Evolutionary conservation across 345 rosid genomes (phyloP).

Genomic region (Erucastrum elatum): DNA sequence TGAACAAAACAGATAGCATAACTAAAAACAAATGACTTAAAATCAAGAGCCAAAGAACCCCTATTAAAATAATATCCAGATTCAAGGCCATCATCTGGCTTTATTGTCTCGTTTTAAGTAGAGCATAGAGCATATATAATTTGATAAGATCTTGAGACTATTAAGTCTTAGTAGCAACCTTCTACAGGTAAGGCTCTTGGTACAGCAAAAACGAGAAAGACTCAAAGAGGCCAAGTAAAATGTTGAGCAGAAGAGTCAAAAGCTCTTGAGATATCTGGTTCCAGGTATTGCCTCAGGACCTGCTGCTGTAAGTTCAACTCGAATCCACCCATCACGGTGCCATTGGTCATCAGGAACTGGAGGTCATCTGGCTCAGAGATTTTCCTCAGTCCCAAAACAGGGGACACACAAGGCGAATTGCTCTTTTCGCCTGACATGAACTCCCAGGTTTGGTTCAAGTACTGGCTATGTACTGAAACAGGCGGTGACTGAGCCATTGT

Average conservation of each 20-base stretch:
- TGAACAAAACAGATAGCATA: neutral
- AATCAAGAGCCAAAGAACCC: conserved; percentile 10
- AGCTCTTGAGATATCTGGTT: conserved; percentile 54
- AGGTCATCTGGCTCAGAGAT: conserved; percentile 40
- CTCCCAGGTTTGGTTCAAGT: conserved; percentile 53
- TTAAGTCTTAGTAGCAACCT: conserved; percentile 26
- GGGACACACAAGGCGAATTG: conserved; percentile 40
- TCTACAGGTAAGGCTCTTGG: conserved; percentile 22
- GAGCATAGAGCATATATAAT: neutral
- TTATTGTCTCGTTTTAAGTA: conserved; percentile 23
- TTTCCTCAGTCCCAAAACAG: conserved; percentile 50
- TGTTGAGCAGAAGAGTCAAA: conserved; percentile 50
- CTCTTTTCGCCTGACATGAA: conserved; percentile 46
- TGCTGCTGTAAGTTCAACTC: conserved; percentile 54
- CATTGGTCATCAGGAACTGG: conserved; percentile 25
- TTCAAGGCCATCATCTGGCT: neutral
- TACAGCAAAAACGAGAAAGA: neutral
- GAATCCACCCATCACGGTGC: conserved; percentile 41
- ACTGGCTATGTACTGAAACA: conserved; percentile 43
- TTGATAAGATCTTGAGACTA: conserved; percentile 11
- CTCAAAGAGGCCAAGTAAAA: conserved; percentile 68
- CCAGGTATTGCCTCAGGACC: conserved; percentile 56
- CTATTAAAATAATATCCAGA: conserved; percentile 8
- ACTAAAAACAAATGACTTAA: neutral
- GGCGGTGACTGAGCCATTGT: conserved; percentile 52